A percentile compares a stretch with the other conserved stretches of the same genome.
Conservation (phyloP, 2,329 filamentous ascomycete species). For the Microdochium bolleyi region DNA sequence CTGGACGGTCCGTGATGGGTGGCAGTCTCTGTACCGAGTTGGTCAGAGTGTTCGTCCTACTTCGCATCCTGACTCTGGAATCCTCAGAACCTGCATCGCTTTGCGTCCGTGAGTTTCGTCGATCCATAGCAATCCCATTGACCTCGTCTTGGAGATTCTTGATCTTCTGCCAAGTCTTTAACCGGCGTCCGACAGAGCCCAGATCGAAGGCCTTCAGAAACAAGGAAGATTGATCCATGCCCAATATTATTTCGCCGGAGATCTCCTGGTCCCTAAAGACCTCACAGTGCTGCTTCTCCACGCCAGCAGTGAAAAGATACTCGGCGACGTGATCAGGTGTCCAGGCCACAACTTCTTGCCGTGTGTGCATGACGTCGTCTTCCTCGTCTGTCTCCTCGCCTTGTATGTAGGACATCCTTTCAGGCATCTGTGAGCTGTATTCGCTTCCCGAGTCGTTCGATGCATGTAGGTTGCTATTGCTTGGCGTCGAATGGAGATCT, state of each 20-base stretch:
- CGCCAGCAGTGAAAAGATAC: conserved; percentile 75
- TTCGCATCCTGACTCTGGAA: conserved; percentile 36
- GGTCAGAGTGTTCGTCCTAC: conserved; percentile 50
- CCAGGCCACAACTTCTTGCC: conserved; percentile 72
- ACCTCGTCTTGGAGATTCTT: conserved; percentile 86
- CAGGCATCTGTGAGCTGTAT: conserved; percentile 72
- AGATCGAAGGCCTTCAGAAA: conserved; percentile 95
- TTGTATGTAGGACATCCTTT: conserved; percentile 82
- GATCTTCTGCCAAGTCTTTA: conserved; percentile 97
- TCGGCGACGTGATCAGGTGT: conserved; percentile 75
- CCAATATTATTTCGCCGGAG: conserved; percentile 81
- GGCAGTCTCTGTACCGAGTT: conserved; percentile 32
- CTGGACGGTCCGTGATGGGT: conserved; percentile 32
- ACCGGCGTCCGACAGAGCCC: conserved; percentile 77
- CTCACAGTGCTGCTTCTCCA: conserved; percentile 85
- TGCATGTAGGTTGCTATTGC: conserved; percentile 42
- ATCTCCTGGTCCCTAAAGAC: conserved; percentile 97
- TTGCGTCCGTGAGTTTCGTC: conserved; percentile 47
- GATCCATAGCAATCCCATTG: conserved; percentile 38
- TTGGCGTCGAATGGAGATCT: conserved; percentile 57
- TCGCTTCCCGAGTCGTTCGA: conserved; percentile 79
- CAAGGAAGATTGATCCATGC: conserved; percentile 91
- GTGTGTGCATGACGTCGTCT: conserved; percentile 61
- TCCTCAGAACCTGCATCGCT: conserved; percentile 53
- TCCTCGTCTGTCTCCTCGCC: conserved; percentile 95